Conservation (phyloP, 1,139 yeast genomes). For the Kurtzmaniella quercitrusa region DNA sequence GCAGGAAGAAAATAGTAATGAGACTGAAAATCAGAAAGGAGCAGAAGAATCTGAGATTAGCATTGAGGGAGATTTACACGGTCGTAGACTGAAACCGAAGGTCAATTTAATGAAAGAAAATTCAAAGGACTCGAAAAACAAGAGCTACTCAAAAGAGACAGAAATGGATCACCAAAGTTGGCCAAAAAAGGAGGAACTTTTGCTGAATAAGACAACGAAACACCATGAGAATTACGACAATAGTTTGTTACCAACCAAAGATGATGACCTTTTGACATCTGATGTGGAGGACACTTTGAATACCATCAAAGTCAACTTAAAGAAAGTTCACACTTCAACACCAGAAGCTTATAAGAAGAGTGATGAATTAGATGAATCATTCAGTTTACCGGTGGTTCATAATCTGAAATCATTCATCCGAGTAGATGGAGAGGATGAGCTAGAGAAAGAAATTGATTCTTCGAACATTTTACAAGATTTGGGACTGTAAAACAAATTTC, state of each 20-base stretch:
- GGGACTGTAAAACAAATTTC: slow-evolving; percentile 1
- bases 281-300: background rate
- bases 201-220: slow-evolving; percentile 8
- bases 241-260: slow-evolving; percentile 4
- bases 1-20: background rate
- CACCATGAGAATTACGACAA: background rate
- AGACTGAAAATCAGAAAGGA: background rate
- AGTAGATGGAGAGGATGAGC: slow-evolving; percentile 5
- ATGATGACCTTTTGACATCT: background rate
- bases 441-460: slow-evolving; percentile 7
- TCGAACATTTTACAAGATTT: slow-evolving; percentile 9
- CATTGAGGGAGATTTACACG: slow-evolving; percentile 4
- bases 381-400: slow-evolving; percentile 27
- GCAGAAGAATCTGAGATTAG: background rate
- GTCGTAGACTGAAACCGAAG: too few species aligned
- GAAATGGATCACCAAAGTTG: too few species aligned
- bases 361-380: slow-evolving; percentile 21
- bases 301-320: background rate
- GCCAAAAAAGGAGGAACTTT: too few species aligned
- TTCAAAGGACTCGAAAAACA: too few species aligned
- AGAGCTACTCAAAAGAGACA: too few species aligned
- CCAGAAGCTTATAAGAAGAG: slow-evolving; percentile 1
- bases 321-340: background rate
- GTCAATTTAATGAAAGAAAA: too few species aligned
- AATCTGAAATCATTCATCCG: slow-evolving; percentile 14